phyloP scores from a whole-genome alignment of 306 rosid species.

The Rosa persica region DNA sequence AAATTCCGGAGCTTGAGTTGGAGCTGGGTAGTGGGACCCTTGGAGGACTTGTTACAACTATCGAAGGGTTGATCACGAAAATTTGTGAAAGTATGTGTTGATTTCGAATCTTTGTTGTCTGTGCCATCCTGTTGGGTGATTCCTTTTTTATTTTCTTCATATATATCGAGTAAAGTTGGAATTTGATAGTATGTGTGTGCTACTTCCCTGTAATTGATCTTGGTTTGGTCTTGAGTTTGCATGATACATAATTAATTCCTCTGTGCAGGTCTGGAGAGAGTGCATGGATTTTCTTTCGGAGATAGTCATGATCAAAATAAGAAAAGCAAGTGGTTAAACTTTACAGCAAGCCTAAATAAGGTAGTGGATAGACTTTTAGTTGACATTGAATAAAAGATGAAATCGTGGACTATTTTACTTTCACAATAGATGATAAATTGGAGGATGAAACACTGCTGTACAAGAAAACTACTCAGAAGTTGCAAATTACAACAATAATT shows the following conservation, averaged over 20 bases:
- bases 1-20: slow-evolving; percentile 71
- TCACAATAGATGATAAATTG: background rate
- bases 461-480: background rate
- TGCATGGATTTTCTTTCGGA: slow-evolving; percentile 89
- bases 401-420: background rate
- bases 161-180: background rate
- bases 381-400: background rate
- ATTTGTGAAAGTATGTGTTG: slow-evolving; percentile 58
- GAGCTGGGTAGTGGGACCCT: slow-evolving; percentile 76
- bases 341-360: slow-evolving; percentile 63
- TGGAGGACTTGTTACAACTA: slow-evolving; percentile 66
- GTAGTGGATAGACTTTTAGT: slow-evolving; percentile 32
- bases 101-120: background rate
- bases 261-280: slow-evolving; percentile 75
- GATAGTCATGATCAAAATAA: slow-evolving; percentile 77
- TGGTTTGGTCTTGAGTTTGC: background rate
- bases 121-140: background rate
- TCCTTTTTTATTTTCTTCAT: background rate
- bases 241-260: background rate
- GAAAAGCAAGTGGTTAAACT: slow-evolving; percentile 75
- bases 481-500: background rate
- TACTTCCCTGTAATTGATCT: background rate
- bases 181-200: background rate
- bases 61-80: slow-evolving; percentile 75
- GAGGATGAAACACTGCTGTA: background rate